A percentile compares a stretch with the other conserved stretches of the same genome.
These are phyloP conservation scores for Picochlorum sp. DNA, from an alignment of 139 green algal species.

Conservation along the genomic window DNA sequence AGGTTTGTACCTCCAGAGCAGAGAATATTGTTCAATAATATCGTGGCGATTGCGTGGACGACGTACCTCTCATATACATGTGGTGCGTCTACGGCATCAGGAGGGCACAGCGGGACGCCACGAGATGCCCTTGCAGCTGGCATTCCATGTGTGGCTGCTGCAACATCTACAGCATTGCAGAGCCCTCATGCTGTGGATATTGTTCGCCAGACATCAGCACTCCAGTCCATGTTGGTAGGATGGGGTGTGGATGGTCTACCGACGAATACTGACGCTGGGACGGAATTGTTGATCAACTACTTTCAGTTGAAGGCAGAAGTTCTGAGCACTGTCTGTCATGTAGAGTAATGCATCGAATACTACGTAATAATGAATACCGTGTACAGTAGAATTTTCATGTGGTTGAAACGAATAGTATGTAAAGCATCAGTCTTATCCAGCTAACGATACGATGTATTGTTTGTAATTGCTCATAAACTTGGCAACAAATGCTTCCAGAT, in stretches of 20 bases:
- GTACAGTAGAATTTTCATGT: neutral
- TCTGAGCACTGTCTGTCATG: neutral
- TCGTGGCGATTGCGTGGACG: constrained; percentile 31
- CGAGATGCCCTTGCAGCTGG: neutral
- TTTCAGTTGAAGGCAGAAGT: constrained; percentile 14
- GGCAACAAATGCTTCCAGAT: constrained; percentile 95
- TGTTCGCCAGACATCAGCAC: constrained; percentile 10
- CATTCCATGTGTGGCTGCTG: neutral
- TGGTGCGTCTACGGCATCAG: neutral
- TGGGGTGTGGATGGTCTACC: constrained; percentile 13
- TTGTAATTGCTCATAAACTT: constrained; percentile 93
- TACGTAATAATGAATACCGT: neutral
- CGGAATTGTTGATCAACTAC: constrained; percentile 20
- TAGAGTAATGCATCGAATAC: neutral
- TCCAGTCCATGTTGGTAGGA: constrained; percentile 11
- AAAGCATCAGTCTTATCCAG: neutral
- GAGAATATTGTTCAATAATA: constrained; percentile 79
- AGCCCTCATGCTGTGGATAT: constrained; percentile 3
- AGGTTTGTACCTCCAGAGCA: constrained; percentile 54
- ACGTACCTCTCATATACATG: constrained; percentile 23
- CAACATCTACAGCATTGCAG: neutral
- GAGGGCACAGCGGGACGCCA: neutral
- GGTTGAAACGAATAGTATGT: neutral
- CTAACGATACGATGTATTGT: constrained; percentile 39
- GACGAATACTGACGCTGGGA: constrained; percentile 7